Evolutionary conservation across 1,284 basidiomycete species (phyloP), one percentile per base, ranked within the genome.

Genomic region (Microbotryum intermedium): DNA sequence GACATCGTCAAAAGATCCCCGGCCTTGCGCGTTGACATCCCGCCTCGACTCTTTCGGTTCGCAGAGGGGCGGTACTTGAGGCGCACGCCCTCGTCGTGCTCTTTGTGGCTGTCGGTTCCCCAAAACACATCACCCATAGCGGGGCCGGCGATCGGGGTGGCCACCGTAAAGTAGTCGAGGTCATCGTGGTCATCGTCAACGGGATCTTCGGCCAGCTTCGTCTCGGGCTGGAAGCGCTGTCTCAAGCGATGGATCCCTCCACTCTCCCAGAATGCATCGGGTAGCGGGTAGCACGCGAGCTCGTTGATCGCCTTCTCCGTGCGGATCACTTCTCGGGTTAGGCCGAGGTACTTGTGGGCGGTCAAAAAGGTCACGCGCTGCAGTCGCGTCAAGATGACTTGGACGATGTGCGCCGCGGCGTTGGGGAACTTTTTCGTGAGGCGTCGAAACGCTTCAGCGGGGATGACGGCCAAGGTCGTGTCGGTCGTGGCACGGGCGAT

Each of bases 231-330:
- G 64, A 83, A 97, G 26, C 89, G 84, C 59, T 92, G 88, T 28
- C 93, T 83, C 4, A 98, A 81, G 60, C 87, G 82, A 72, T 90
- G 85, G 71, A 98, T 82, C 2, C 94, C 94, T 8, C 89, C 89
- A n/a, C 88, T 85, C 72, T 91, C 87, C 73, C 97, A 98, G 76
- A 98, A 99, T 0, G 84, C 83, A 26, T 83, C 77, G 0, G 94
- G 93, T 1, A 99, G 80, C 5, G 94, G 93, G 74, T 97, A 90
- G 64, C 90, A 93, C 16, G 95, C 94, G 62, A 97, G 85, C 62
- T 92, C 86, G 72, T 99, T 99, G 74, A 99, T 92, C 0, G 90
- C 86, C 71, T 95, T 90, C 76, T 99, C 94, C 0, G 94, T 94
- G 29, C 91, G 84, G 55, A 98, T 84, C 13, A 98, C 90, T 75